Conservation (phyloP, 164 flowering plant species). For the Vitis rotundifolia region DNA sequence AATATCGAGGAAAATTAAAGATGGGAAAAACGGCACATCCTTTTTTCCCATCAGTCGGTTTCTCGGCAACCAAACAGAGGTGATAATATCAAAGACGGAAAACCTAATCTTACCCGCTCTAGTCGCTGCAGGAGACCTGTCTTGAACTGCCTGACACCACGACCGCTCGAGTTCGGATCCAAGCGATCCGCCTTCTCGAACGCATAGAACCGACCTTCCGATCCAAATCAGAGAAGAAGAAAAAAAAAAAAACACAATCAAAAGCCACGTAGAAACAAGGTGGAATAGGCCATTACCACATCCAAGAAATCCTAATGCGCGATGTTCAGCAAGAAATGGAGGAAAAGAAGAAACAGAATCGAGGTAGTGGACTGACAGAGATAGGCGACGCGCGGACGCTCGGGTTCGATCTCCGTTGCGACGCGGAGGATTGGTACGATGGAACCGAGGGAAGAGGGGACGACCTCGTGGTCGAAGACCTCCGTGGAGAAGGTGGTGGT, state of each 20-base stretch:
- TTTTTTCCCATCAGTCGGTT: too few relatives aligned
- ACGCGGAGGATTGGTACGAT: constrained; percentile 90
- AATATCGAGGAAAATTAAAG: too few relatives aligned
- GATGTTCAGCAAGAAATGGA: not conserved
- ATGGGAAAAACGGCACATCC: too few relatives aligned
- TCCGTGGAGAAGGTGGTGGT: constrained; percentile 75
- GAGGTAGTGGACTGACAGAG: constrained; percentile 56
- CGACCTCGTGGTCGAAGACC: constrained; percentile 95
- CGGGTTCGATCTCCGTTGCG: constrained; percentile 79
- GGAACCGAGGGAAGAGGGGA: constrained; percentile 80
- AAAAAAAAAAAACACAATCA: not conserved
- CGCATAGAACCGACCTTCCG: constrained; percentile 88
- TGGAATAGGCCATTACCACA: too few relatives aligned
- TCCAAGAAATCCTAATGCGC: not conserved
- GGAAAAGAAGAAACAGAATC: not conserved
- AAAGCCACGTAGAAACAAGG: not conserved
- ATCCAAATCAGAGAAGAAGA: constrained; percentile 5
- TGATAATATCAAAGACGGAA: too few relatives aligned
- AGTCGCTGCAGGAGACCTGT: constrained; percentile 76
- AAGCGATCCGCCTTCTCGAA: constrained; percentile 92
- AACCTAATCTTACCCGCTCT: constrained; percentile 57
- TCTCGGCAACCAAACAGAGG: too few relatives aligned
- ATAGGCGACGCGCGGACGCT: constrained; percentile 91
- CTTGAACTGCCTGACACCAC: constrained; percentile 97
- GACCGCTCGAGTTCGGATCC: constrained; percentile 86